Evolutionary conservation across 2,329 filamentous ascomycete species (phyloP).

Genomic region (Phialocephala sp.): DNA sequence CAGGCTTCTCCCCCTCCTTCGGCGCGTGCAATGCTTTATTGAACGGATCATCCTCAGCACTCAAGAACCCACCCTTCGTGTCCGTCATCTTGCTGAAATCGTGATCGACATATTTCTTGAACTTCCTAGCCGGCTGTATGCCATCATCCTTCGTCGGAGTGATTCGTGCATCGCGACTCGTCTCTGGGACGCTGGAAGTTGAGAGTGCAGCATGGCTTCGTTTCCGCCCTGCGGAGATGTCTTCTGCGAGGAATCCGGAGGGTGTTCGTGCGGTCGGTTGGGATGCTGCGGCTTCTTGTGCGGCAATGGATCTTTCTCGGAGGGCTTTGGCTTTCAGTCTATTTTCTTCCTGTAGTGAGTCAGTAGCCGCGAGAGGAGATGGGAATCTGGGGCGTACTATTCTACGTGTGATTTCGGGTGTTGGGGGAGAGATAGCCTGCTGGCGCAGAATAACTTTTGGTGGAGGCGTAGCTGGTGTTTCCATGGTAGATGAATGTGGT

Average conservation of each 20-base stretch:
- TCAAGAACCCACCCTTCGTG: slow-evolving; percentile 94
- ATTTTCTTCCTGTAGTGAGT: slow-evolving; percentile 73
- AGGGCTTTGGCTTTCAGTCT: slow-evolving; percentile 88
- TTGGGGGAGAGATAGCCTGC: slow-evolving; percentile 51
- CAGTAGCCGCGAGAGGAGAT: slow-evolving; percentile 5
- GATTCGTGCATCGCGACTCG: slow-evolving; percentile 72
- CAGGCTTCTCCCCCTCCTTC: slow-evolving; percentile 70
- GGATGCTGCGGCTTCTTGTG: slow-evolving; percentile 49
- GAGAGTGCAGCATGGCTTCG: slow-evolving; percentile 72
- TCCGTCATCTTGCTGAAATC: slow-evolving; percentile 98
- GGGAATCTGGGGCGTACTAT: slow-evolving; percentile 53
- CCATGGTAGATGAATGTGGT: slow-evolving; percentile 27
- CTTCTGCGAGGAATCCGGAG: slow-evolving; percentile 73
- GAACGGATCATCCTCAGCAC: slow-evolving; percentile 87
- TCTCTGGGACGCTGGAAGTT: slow-evolving; percentile 55
- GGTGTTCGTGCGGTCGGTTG: slow-evolving; percentile 53
- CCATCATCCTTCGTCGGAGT: slow-evolving; percentile 27
- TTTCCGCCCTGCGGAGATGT: slow-evolving; percentile 72
- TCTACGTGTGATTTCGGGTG: slow-evolving; percentile 59
- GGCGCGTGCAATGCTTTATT: slow-evolving; percentile 75
- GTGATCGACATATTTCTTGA: slow-evolving; percentile 94
- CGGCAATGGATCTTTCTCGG: slow-evolving; percentile 73
- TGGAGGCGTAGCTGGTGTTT: slow-evolving; percentile 35
- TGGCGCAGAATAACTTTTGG: slow-evolving; percentile 4
- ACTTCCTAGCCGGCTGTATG: slow-evolving; percentile 77